Evolutionary conservation across 129 eudicot species (phyloP).

Genomic region (Tagetes erecta): DNA sequence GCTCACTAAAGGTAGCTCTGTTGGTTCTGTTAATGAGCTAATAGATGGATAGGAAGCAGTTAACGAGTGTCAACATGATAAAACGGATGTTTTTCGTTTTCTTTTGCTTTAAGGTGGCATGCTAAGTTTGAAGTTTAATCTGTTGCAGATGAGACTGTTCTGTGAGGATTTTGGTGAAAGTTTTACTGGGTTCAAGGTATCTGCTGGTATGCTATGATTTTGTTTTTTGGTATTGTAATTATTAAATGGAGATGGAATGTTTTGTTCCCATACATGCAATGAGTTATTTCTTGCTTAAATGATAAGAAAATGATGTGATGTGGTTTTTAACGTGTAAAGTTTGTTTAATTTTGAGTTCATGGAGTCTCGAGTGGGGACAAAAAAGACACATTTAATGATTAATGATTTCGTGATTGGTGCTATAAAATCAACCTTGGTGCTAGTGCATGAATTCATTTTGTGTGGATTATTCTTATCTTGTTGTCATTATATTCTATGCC

Average conservation of each 20-base stretch:
- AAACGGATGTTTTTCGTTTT: neutral
- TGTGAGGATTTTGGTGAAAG: constrained; percentile 80
- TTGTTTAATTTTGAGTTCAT: constrained; percentile 3
- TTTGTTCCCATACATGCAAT: neutral
- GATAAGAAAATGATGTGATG: neutral
- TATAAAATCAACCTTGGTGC: neutral
- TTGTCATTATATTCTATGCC: neutral
- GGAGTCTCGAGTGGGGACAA: neutral
- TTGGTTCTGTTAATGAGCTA: neutral
- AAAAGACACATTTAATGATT: neutral
- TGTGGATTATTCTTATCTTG: constrained; percentile 11
- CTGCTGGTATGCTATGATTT: constrained; percentile 67
- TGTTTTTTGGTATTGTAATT: constrained; percentile 9
- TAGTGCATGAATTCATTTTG: constrained; percentile 2
- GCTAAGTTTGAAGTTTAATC: constrained; percentile 13
- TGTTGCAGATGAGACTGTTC: constrained; percentile 64
- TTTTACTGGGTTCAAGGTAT: constrained; percentile 66
- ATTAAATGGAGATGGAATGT: neutral
- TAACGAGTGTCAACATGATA: neutral
- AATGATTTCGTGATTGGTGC: neutral
- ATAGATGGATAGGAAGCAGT: neutral
- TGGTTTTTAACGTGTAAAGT: neutral
- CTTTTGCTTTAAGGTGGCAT: neutral
- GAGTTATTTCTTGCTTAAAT: neutral
- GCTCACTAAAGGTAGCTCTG: neutral